phyloP scores from a whole-genome alignment of 306 rosid species.

The Lablab purpureus region DNA sequence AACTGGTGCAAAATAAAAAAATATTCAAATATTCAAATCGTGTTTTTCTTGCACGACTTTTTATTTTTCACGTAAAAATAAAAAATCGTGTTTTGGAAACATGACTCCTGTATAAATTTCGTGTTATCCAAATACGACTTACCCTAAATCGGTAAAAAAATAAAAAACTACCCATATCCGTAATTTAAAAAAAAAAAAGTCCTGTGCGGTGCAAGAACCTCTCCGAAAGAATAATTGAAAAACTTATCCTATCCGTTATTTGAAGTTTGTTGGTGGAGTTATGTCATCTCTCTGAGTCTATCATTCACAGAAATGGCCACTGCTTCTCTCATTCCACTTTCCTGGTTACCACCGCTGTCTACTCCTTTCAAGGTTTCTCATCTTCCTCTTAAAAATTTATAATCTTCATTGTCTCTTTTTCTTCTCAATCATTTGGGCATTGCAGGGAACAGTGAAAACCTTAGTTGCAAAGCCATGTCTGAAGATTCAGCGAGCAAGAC shows the following conservation, averaged over 20 bases:
- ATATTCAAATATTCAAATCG: too few species aligned
- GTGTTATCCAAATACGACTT: too few species aligned
- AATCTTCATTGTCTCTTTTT: not conserved
- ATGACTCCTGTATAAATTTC: too few species aligned
- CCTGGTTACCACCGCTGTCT: constrained; percentile 47
- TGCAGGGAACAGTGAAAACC: constrained; percentile 67
- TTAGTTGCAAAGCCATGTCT: constrained; percentile 55
- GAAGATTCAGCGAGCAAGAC: constrained; percentile 46
- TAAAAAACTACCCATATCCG: too few species aligned
- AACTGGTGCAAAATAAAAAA: too few species aligned
- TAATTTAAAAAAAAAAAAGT: too few species aligned
- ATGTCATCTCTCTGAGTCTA: not conserved
- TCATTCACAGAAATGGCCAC: constrained; percentile 45
- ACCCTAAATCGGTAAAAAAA: too few species aligned
- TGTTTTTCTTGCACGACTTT: too few species aligned
- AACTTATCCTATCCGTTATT: constrained; percentile 51
- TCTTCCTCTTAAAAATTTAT: not conserved
- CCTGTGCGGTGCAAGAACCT: too few species aligned
- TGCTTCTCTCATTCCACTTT: constrained; percentile 55
- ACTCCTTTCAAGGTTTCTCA: constrained; percentile 79
- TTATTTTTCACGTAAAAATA: too few species aligned
- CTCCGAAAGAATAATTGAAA: not conserved
- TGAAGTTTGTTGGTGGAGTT: not conserved
- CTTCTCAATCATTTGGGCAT: constrained; percentile 13
- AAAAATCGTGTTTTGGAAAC: too few species aligned